Conservation (phyloP, 202 grass and related monocot genomes). For the Saccharum hybrid region DNA sequence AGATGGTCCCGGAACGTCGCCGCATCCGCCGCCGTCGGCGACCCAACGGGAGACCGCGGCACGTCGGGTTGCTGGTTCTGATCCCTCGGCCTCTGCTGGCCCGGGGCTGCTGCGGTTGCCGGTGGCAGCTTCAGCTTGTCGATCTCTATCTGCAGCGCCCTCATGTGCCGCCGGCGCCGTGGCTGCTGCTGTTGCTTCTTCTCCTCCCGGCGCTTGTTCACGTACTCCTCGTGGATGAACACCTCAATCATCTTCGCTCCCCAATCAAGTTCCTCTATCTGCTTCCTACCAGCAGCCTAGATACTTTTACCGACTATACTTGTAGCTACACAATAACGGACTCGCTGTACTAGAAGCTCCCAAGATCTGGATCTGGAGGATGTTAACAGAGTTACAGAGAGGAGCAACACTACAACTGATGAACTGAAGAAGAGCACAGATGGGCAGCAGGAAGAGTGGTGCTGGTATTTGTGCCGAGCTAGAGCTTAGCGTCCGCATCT, state of each 20-base stretch:
- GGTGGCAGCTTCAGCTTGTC: conserved; percentile 27
- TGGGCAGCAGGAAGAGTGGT: not conserved
- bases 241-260: conserved; percentile 41
- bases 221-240: conserved; percentile 71
- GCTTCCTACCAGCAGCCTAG: not conserved
- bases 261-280: not conserved
- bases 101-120: conserved; percentile 16
- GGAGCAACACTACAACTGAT: not conserved
- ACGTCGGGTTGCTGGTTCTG: conserved; percentile 1
- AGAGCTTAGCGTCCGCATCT: conserved; percentile 9
- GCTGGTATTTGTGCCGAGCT: conserved; percentile 15
- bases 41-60: conserved; percentile 2
- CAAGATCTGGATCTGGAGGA: not conserved
- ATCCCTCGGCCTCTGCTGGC: conserved; percentile 20
- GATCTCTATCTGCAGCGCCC: conserved; percentile 12
- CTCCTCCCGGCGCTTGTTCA: conserved; percentile 59
- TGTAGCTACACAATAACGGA: not conserved
- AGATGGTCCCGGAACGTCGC: conserved; percentile 42
- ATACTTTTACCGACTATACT: too few species aligned
- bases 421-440: not conserved
- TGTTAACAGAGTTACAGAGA: not conserved
- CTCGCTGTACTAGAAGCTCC: not conserved
- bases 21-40: conserved; percentile 28
- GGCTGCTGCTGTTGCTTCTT: conserved; percentile 32
- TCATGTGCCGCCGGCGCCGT: not conserved